A percentile compares a stretch with the other conserved stretches of the same genome.
These are phyloP conservation scores for Linum trigynum DNA, from an alignment of 345 rosid species.

Conservation along the genomic window DNA sequence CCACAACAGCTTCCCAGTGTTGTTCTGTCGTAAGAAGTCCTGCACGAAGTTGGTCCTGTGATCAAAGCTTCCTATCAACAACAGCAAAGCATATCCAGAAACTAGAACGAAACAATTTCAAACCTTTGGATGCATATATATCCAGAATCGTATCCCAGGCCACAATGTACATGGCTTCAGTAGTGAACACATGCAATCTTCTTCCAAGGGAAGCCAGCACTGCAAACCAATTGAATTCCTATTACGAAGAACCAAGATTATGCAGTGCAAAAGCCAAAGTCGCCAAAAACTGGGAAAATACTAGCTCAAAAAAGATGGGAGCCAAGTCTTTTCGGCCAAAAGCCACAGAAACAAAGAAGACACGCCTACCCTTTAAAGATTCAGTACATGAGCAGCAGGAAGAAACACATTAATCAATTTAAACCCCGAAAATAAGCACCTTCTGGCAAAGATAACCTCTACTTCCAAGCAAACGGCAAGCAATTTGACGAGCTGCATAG, in stretches of 20 bases:
- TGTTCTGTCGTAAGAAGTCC: slow-evolving; percentile 94
- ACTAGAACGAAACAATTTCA: slow-evolving; percentile 6
- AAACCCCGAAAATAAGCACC: slow-evolving; percentile 27
- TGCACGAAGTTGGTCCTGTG: slow-evolving; percentile 19
- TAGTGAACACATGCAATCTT: slow-evolving; percentile 84
- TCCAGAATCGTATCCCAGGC: slow-evolving; percentile 72
- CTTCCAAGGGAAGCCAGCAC: slow-evolving; percentile 91
- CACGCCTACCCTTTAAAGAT: not conserved
- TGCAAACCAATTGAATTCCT: slow-evolving; percentile 22
- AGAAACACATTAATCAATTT: slow-evolving; percentile 2
- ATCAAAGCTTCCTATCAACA: not conserved
- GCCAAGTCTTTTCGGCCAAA: no score
- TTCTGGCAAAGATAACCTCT: slow-evolving; percentile 84
- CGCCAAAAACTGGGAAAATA: not conserved
- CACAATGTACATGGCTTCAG: slow-evolving; percentile 49
- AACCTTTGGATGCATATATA: slow-evolving; percentile 99
- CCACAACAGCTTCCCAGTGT: slow-evolving; percentile 90
- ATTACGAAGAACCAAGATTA: not conserved
- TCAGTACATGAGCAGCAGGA: slow-evolving; percentile 1
- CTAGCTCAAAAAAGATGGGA: not conserved
- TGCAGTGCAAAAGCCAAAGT: not conserved
- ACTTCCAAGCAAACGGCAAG: slow-evolving; percentile 83
- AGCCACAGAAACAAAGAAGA: no score
- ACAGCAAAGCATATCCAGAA: not conserved
- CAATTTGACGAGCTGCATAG: slow-evolving; percentile 82